Conservation (phyloP, 371 early-diverging fungal genomes). For the Mycotypha africana region DNA sequence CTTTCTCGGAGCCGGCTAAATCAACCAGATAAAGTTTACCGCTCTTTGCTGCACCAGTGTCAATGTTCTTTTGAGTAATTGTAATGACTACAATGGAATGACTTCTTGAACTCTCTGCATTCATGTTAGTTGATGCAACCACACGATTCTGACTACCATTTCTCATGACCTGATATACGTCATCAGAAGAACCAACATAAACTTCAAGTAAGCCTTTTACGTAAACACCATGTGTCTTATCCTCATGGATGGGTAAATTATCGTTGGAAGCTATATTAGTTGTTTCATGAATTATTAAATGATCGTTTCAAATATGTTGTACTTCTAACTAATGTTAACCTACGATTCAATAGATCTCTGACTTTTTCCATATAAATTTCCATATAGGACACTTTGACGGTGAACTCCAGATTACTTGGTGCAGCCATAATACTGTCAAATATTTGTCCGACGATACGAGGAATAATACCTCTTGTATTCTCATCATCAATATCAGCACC, state of each 20-base stretch:
- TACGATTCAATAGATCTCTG: slow-evolving; percentile 89
- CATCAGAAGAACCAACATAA: slow-evolving; percentile 86
- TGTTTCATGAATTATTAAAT: not conserved
- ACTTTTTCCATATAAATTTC: slow-evolving; percentile 99
- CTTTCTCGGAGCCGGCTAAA: slow-evolving; percentile 99
- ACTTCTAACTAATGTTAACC: too few species aligned
- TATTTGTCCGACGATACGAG: slow-evolving; percentile 87
- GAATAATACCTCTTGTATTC: slow-evolving; percentile 88
- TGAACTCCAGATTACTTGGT: slow-evolving; percentile 83
- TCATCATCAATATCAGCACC: slow-evolving; percentile 88
- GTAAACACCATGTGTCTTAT: slow-evolving; percentile 89
- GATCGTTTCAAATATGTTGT: not conserved
- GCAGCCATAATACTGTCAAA: slow-evolving; percentile 80
- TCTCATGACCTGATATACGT: slow-evolving; percentile 93
- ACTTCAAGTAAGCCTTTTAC: slow-evolving; percentile 94
- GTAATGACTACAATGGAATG: slow-evolving; percentile 96
- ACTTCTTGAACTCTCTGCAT: slow-evolving; percentile 92
- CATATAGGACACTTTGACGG: slow-evolving; percentile 90
- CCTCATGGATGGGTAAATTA: slow-evolving; percentile 93
- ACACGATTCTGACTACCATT: slow-evolving; percentile 85
- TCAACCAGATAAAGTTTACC: slow-evolving; percentile 96
- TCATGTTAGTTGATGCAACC: slow-evolving; percentile 95
- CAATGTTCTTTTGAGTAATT: slow-evolving; percentile 86
- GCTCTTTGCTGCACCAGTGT: slow-evolving; percentile 79
- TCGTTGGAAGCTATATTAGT: slow-evolving; percentile 60